Percentiles rank a stretch among this genome's conserved stretches.
These are phyloP conservation scores for Trypanosomatidae sp. DNA, from an alignment of 208 protist species.

Conservation along the genomic window DNA sequence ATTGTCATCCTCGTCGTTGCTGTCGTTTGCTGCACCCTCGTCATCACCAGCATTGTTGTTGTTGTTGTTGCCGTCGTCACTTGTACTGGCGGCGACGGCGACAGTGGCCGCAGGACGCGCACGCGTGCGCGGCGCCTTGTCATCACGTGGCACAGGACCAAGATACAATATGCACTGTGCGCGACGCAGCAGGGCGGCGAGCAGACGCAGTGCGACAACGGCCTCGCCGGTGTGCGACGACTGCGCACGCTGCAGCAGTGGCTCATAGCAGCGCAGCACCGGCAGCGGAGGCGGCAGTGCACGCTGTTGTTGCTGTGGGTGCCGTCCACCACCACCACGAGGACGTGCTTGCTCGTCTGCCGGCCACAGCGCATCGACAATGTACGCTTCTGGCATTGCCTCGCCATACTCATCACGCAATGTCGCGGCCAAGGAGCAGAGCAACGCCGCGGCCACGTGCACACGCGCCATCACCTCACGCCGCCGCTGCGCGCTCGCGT, in stretches of 20 bases:
- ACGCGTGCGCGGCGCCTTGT: slow-evolving; percentile 10
- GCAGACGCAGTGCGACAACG: slow-evolving; percentile 31
- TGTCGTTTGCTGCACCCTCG: slow-evolving; percentile 5
- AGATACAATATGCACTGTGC: slow-evolving; percentile 26
- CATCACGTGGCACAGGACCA: slow-evolving; percentile 49
- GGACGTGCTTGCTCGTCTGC: no score
- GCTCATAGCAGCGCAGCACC: slow-evolving; percentile 40
- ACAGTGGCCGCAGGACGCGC: no score
- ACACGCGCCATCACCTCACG: not conserved
- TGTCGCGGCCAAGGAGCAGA: slow-evolving; percentile 61
- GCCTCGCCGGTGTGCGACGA: slow-evolving; percentile 30
- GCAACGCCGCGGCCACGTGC: slow-evolving; percentile 37
- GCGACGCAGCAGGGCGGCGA: slow-evolving; percentile 44
- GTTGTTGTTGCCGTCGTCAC: not conserved
- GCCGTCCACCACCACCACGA: no score
- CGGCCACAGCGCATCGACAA: slow-evolving; percentile 77
- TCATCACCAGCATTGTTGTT: slow-evolving; percentile 5
- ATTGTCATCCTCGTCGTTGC: no score
- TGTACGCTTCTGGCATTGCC: slow-evolving; percentile 70
- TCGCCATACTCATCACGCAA: slow-evolving; percentile 60
- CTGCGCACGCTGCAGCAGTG: slow-evolving; percentile 21
- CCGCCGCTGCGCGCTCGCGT: no score
- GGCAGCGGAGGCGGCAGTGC: slow-evolving; percentile 33
- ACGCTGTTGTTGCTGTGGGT: no score
- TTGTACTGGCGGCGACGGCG: not conserved